Base-by-base conservation (phyloP, 805 yeast species). In the Nakazawaea siamensis region DNA sequence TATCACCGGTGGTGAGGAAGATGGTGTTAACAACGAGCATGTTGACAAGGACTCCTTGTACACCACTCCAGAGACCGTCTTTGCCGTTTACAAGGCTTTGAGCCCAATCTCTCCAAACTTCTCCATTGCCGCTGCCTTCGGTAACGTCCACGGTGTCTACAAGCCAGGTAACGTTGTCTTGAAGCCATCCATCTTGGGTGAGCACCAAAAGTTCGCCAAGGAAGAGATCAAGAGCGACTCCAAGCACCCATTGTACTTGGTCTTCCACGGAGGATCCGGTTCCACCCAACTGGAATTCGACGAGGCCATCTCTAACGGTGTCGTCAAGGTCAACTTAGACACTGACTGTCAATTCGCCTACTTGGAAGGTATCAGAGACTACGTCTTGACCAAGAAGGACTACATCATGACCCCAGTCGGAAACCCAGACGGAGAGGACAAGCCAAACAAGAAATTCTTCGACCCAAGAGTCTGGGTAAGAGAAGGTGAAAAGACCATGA, bases 391-490 rank as follows among this genome's bases (percentile, higher is more conserved):
- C 75, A 87, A 90, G 80, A 87, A 90, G 80, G 98, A 88, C 68
- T 92, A 92, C 80, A 63, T 92, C 52, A 51, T 73, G 70, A 46
- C 81, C 39, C 83, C 68, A 68, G 96, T 92, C 55, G 98, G 98
- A 70, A 92, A 92, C 94, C 98, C 98, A 70, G 96, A 90, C 16
- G 98, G 97, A 66, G 90, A 71, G 39, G 97, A 92, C 70, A 84
- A 86, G 76, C 98, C 98, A 72, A 92, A 92, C 90, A 92, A 92
- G 88, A 92, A 92, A 75, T 87, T 70, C 86, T 92, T 86, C 62
- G 98, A 92, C 73, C 98, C 98, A 71, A 90, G 98, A 80, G 97
- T 88, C 68, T 92, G 98, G 98, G 97, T 92, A 50, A 88, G 97
- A 78, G 97, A 90, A 73, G 97, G 98, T 76, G 98, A 92, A 77